Evolutionary conservation across 768 basidiomycete species (phyloP).

Genomic region (Tephrocybe sp.): DNA sequence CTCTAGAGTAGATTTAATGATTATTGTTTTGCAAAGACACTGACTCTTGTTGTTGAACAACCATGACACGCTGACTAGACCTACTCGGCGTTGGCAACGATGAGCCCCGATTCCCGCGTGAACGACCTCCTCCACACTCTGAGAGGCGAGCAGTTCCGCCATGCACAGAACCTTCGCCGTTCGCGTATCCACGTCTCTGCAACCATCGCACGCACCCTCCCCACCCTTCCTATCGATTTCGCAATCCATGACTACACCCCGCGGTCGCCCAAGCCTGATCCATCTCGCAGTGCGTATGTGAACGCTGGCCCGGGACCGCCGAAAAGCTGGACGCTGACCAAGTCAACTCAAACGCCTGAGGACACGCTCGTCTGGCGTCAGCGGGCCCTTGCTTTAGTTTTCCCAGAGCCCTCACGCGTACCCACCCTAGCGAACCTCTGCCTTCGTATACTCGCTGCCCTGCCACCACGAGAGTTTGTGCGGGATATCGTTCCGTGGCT

Average conservation of each 20-base stretch:
- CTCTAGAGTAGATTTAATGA: slow-evolving; percentile 51
- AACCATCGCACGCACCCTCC: slow-evolving; percentile 15
- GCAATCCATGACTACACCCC: neutral
- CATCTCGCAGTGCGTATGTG: slow-evolving; percentile 6
- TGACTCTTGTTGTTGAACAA: too few relatives aligned
- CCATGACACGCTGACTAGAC: neutral
- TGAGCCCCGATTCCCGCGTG: slow-evolving; percentile 31
- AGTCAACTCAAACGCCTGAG: slow-evolving; percentile 23
- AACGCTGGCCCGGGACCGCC: slow-evolving; percentile 51
- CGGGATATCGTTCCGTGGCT: slow-evolving; percentile 49
- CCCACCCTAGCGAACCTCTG: slow-evolving; percentile 61
- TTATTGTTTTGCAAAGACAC: neutral
- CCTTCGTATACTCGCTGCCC: slow-evolving; percentile 44
- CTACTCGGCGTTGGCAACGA: neutral
- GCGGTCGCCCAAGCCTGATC: neutral
- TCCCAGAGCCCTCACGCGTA: slow-evolving; percentile 35
- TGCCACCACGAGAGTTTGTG: slow-evolving; percentile 40
- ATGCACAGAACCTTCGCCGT: slow-evolving; percentile 52
- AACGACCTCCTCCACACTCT: slow-evolving; percentile 52
- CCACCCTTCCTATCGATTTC: slow-evolving; percentile 13
- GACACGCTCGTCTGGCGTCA: slow-evolving; percentile 48
- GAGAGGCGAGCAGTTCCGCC: slow-evolving; percentile 74
- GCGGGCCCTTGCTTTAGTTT: slow-evolving; percentile 54
- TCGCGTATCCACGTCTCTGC: slow-evolving; percentile 32
- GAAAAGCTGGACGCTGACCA: slow-evolving; percentile 52